Evolutionary conservation across 1,139 yeast species (phyloP).

Genomic region (Taiozyma onychis): DNA sequence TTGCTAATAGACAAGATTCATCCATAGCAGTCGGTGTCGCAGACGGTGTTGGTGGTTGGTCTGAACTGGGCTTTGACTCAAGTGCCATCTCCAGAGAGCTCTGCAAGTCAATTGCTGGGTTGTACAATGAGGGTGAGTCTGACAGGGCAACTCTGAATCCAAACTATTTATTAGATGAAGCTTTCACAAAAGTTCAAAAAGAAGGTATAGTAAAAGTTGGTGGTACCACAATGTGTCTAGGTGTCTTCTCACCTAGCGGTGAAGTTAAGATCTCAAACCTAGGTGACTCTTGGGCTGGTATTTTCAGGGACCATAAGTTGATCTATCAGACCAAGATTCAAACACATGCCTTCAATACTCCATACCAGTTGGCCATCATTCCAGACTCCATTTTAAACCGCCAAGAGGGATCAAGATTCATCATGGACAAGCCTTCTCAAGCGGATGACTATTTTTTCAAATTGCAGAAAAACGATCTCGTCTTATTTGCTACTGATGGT

Average conservation of each 20-base stretch:
- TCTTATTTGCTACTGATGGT: conserved; percentile 90
- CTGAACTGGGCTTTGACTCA: conserved; percentile 86
- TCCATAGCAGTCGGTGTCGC: conserved; percentile 76
- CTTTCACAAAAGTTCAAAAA: conserved; percentile 47
- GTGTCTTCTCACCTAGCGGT: conserved; percentile 56
- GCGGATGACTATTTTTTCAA: conserved; percentile 40
- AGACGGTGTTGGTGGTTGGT: conserved; percentile 99
- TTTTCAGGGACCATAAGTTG: conserved; percentile 62
- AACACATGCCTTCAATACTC: conserved; percentile 87
- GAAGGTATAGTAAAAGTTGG: conserved; percentile 76
- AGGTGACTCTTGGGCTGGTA: conserved; percentile 95
- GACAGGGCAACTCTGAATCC: conserved; percentile 32
- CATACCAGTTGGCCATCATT: conserved; percentile 82
- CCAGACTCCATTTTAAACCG: conserved; percentile 55
- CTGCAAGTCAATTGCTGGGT: conserved; percentile 38
- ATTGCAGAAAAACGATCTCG: conserved; percentile 61
- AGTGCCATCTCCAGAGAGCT: conserved; percentile 72
- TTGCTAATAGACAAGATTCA: conserved; percentile 35
- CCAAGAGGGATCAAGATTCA: conserved; percentile 52
- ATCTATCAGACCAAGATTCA: conserved; percentile 70
- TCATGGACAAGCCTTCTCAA: conserved; percentile 44
- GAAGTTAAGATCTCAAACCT: conserved; percentile 65
- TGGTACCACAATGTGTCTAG: conserved; percentile 93
- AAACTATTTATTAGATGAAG: conserved; percentile 42
- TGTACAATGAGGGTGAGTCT: conserved; percentile 15